Percentiles rank a stretch among this genome's conserved stretches.
Conservation (phyloP, 1,284 basidiomycete species). For the Leccinum griseonigrum region DNA sequence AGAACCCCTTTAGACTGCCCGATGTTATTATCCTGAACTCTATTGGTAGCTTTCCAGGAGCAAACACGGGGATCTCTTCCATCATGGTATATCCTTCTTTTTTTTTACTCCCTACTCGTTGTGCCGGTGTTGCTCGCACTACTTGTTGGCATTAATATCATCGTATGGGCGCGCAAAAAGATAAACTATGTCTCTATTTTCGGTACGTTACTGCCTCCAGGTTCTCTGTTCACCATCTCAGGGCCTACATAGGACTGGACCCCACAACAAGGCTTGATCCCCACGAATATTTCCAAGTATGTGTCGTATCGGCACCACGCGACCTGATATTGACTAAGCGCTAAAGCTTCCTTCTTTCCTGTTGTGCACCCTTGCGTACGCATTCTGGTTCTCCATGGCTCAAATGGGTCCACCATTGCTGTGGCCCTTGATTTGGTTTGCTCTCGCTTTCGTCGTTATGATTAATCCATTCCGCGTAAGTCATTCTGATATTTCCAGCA, state of each 20-base stretch:
- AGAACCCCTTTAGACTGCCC: not conserved
- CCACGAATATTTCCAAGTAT: conserved; percentile 80
- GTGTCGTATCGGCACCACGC: conserved; percentile 8
- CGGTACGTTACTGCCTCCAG: conserved; percentile 42
- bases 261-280: conserved; percentile 74
- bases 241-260: conserved; percentile 62
- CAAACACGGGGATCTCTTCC: conserved; percentile 60
- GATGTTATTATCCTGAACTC: not conserved
- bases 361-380: conserved; percentile 71
- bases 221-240: not conserved
- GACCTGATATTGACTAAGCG: conserved; percentile 3
- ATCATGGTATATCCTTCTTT: conserved; percentile 73
- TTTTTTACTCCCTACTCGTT: conserved; percentile 75
- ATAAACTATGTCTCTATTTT: conserved; percentile 97
- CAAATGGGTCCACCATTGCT: conserved; percentile 51
- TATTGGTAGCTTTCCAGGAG: conserved; percentile 52
- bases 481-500: conserved; percentile 17
- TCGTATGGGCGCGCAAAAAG: conserved; percentile 72
- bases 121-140: conserved; percentile 79
- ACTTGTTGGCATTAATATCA: conserved; percentile 79
- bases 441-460: conserved; percentile 58
- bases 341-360: conserved; percentile 76
- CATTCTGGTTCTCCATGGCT: conserved; percentile 85
- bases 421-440: conserved; percentile 89
- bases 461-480: conserved; percentile 77